phyloP scores from a whole-genome alignment of 2,329 filamentous ascomycete genomes.

The Phaeosphaeriaceae sp. region DNA sequence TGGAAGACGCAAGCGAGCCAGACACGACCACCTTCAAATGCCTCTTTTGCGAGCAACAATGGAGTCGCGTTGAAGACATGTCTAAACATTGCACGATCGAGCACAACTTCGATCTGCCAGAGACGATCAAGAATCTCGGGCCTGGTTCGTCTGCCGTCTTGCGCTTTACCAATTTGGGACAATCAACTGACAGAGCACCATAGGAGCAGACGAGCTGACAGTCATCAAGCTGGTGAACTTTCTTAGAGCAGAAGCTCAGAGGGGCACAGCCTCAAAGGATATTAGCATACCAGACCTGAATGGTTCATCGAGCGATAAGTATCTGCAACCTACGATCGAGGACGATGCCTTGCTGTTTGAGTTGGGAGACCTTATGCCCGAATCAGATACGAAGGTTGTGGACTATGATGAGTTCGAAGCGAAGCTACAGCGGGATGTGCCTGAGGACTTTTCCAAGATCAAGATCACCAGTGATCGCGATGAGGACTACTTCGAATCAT shows the following conservation, averaged over 20 bases:
- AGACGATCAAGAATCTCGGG: constrained; percentile 37
- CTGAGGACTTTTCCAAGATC: constrained; percentile 38
- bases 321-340: constrained; percentile 82
- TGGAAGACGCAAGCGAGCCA: constrained; percentile 44
- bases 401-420: constrained; percentile 47
- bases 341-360: constrained; percentile 90
- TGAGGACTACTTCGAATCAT: constrained; percentile 69
- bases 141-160: constrained; percentile 25
- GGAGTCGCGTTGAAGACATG: constrained; percentile 34
- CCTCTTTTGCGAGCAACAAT: constrained; percentile 45
- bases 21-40: constrained; percentile 46
- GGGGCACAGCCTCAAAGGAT: constrained; percentile 51
- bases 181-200: constrained; percentile 19
- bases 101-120: constrained; percentile 35
- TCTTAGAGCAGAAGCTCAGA: constrained; percentile 51
- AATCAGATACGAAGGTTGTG: constrained; percentile 31
- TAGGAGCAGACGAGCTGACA: constrained; percentile 41
- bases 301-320: constrained; percentile 76
- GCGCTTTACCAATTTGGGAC: constrained; percentile 23
- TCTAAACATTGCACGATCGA: constrained; percentile 34
- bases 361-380: constrained; percentile 74
- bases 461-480: constrained; percentile 56
- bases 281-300: constrained; percentile 63
- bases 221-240: constrained; percentile 56
- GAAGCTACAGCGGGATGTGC: constrained; percentile 51